Percentiles rank a stretch among this genome's conserved stretches.
phyloP scores from a whole-genome alignment of 1,139 yeast species.

The Hansenula sp. region DNA sequence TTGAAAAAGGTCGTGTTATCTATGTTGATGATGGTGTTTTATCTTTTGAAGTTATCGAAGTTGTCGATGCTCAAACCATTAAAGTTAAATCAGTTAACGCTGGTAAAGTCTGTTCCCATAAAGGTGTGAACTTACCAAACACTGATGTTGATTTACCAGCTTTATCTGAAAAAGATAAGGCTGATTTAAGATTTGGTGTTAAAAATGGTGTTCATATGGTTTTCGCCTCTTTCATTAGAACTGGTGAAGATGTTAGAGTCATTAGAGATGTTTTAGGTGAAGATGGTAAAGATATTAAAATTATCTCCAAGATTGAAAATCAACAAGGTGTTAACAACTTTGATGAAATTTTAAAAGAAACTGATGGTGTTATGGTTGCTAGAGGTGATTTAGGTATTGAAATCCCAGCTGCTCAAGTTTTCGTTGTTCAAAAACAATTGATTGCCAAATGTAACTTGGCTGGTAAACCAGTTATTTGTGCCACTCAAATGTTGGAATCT shows the following conservation, averaged over 20 bases:
- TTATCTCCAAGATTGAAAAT: conserved; percentile 96
- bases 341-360: conserved; percentile 88
- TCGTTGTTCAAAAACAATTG: conserved; percentile 97
- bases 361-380: conserved; percentile 99
- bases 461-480: conserved; percentile 99
- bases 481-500: conserved; percentile 99
- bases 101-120: conserved; percentile 94
- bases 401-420: conserved; percentile 98
- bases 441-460: conserved; percentile 99
- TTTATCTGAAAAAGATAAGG: conserved; percentile 91
- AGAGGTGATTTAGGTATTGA: conserved; percentile 99
- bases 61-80: conserved; percentile 74
- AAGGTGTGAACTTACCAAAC: conserved; percentile 99
- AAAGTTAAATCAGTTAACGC: conserved; percentile 88
- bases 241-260: conserved; percentile 83
- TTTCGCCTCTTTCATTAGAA: conserved; percentile 97
- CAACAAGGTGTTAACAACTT: conserved; percentile 99
- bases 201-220: conserved; percentile 96
- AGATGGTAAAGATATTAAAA: conserved; percentile 93
- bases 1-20: conserved; percentile 80
- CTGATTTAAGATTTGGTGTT: conserved; percentile 91
- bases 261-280: conserved; percentile 95
- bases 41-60: conserved; percentile 86
- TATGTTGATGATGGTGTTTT: conserved; percentile 97
- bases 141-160: conserved; percentile 99